Conservation (phyloP, 805 yeast genomes). For the Dipodascopsis tothii region DNA sequence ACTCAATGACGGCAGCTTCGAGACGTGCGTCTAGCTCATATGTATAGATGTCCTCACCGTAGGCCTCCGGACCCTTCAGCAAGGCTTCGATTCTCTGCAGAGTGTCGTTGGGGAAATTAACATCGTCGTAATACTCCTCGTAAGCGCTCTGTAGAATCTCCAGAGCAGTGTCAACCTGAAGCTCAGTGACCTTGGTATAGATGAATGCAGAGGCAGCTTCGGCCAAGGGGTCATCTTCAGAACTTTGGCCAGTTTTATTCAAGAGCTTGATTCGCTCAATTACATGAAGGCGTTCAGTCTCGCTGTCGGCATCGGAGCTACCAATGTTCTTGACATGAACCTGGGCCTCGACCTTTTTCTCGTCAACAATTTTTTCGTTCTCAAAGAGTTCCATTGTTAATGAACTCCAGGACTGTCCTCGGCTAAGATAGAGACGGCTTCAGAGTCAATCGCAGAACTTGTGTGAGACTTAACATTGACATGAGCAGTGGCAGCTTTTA, state of each 20-base stretch:
- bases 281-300: slow-evolving; percentile 2
- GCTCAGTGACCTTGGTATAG: too few species aligned
- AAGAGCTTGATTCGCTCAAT: slow-evolving; percentile 6
- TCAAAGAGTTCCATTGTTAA: too few species aligned
- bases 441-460: too few species aligned
- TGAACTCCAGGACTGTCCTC: too few species aligned
- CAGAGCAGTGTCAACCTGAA: too few species aligned
- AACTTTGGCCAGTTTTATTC: slow-evolving; percentile 6
- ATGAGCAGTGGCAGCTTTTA: too few species aligned
- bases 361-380: too few species aligned
- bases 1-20: slow-evolving; percentile 38
- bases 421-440: too few species aligned
- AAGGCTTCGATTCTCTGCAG: slow-evolving; percentile 7
- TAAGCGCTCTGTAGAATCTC: slow-evolving; percentile 5
- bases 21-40: slow-evolving; percentile 13
- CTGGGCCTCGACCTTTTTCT: too few species aligned
- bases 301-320: too few species aligned
- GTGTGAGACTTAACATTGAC: too few species aligned
- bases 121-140: slow-evolving; percentile 7
- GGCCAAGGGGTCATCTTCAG: slow-evolving; percentile 9
- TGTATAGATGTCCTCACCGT: slow-evolving; percentile 11
- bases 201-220: slow-evolving; percentile 5
- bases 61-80: slow-evolving; percentile 7
- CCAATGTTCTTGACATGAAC: too few species aligned
- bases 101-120: slow-evolving; percentile 10